Percentiles rank a stretch among this genome's conserved stretches.
phyloP scores from a whole-genome alignment of 306 rosid genomes.

The Corylus americana region DNA sequence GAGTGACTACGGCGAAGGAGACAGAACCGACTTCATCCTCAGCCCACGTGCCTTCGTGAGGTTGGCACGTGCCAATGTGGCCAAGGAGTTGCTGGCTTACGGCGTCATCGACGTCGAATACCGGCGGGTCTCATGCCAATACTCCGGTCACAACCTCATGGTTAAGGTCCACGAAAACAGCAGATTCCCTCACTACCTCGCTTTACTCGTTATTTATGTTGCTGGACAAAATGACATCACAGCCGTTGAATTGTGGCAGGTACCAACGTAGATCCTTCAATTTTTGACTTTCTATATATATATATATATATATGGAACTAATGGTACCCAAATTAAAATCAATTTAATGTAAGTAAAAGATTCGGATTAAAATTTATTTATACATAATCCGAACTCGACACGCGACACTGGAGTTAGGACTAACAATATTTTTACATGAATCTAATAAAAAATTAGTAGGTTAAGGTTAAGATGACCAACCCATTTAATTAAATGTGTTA shows the following conservation, averaged over 20 bases:
- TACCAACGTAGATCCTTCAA: constrained; percentile 2
- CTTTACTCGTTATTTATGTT: constrained; percentile 41
- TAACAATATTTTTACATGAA: too few species aligned
- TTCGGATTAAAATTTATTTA: too few species aligned
- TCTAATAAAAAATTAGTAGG: too few species aligned
- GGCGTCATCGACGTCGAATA: constrained; percentile 58
- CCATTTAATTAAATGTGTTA: too few species aligned
- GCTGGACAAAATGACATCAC: constrained; percentile 61
- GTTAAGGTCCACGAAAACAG: constrained; percentile 61
- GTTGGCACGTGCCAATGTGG: constrained; percentile 32
- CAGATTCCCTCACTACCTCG: constrained; percentile 59
- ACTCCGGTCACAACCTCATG: constrained; percentile 37
- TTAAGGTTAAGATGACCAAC: too few species aligned
- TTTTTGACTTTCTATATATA: too few species aligned
- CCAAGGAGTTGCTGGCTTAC: constrained; percentile 27
- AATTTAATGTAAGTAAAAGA: too few species aligned
- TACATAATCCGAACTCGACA: too few species aligned
- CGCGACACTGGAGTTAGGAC: too few species aligned
- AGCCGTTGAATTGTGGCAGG: constrained; percentile 60
- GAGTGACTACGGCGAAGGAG: constrained; percentile 61
- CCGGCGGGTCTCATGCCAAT: constrained; percentile 57
- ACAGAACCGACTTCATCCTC: constrained; percentile 56
- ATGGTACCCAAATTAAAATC: too few species aligned
- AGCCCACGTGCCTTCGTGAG: constrained; percentile 43
- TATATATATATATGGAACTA: too few species aligned